Conservation (phyloP, 192 early-diverging fungal species). For the Cetraspora pellucida region DNA sequence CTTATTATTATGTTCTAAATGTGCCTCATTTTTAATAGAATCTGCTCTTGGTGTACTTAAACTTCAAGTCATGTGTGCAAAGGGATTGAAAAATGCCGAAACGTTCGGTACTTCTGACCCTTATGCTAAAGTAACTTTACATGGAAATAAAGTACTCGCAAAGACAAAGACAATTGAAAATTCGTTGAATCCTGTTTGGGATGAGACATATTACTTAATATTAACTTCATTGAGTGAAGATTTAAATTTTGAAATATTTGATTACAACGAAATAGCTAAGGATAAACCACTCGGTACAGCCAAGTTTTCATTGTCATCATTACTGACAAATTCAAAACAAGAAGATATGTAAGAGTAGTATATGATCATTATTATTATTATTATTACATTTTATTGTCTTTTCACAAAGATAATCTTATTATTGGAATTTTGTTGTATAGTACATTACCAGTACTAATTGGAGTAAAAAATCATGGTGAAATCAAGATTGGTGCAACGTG, state of each 20-base stretch:
- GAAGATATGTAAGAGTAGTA: conserved; percentile 47
- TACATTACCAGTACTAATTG: conserved; percentile 25
- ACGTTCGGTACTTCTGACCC: conserved; percentile 90
- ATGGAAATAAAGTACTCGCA: conserved; percentile 64
- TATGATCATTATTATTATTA: background rate
- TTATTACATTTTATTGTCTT: background rate
- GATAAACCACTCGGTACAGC: conserved; percentile 73
- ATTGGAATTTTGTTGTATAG: conserved; percentile 33
- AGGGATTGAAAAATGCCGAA: conserved; percentile 83
- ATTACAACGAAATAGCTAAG: conserved; percentile 76
- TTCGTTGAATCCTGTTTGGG: conserved; percentile 82
- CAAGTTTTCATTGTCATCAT: conserved; percentile 50
- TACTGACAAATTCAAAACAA: conserved; percentile 47
- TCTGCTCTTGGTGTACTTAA: conserved; percentile 85
- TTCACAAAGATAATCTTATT: background rate
- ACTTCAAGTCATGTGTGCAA: conserved; percentile 77
- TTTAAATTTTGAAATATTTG: conserved; percentile 78
- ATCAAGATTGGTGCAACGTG: conserved; percentile 42
- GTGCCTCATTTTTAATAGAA: conserved; percentile 39
- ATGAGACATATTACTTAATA: conserved; percentile 76
- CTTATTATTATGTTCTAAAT: background rate
- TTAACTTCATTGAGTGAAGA: conserved; percentile 76
- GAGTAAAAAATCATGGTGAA: conserved; percentile 52
- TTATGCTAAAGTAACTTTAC: conserved; percentile 74
- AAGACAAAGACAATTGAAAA: conserved; percentile 71